A percentile compares a stretch with the other conserved stretches of the same genome.
Evolutionary conservation across 2,329 filamentous ascomycete genomes (phyloP).

Genomic region (Nemania serpens): DNA sequence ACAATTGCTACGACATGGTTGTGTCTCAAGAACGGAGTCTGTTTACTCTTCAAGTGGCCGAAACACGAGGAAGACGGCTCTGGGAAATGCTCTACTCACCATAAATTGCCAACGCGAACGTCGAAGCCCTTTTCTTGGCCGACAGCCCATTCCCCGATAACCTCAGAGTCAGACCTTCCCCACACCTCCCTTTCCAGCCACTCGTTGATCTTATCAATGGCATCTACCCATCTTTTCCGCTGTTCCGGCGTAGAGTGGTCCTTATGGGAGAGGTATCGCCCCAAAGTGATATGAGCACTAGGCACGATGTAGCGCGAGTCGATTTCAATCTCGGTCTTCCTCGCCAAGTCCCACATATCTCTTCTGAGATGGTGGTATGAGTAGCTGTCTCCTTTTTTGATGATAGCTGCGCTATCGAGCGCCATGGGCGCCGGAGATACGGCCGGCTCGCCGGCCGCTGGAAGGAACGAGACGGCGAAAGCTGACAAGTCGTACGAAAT

Average conservation of each 20-base stretch:
- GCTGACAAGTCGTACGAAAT: slow-evolving; percentile 85
- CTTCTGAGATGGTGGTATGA: slow-evolving; percentile 90
- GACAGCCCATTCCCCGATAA: slow-evolving; percentile 79
- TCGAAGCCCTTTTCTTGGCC: slow-evolving; percentile 84
- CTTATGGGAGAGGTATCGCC: slow-evolving; percentile 71
- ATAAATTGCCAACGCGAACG: slow-evolving; percentile 73
- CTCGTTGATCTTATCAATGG: slow-evolving; percentile 75
- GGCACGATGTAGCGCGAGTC: slow-evolving; percentile 85
- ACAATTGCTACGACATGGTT: too few species aligned
- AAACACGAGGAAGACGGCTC: not conserved
- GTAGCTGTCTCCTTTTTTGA: slow-evolving; percentile 65
- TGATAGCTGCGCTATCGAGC: slow-evolving; percentile 43
- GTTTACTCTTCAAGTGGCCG: not conserved
- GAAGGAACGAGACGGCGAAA: slow-evolving; percentile 84
- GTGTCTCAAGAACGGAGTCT: not conserved
- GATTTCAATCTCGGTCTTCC: slow-evolving; percentile 67
- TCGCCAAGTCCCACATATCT: slow-evolving; percentile 70
- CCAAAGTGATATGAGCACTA: slow-evolving; percentile 87
- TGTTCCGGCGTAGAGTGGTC: slow-evolving; percentile 65
- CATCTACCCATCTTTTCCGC: slow-evolving; percentile 67
- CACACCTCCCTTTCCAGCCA: slow-evolving; percentile 76
- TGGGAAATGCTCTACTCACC: slow-evolving; percentile 48
- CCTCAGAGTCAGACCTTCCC: slow-evolving; percentile 54
- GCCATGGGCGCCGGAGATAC: slow-evolving; percentile 47
- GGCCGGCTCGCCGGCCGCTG: slow-evolving; percentile 67